Evolutionary conservation across 495 filamentous ascomycete species (phyloP).

Genomic region (Cladorrhinum samala): DNA sequence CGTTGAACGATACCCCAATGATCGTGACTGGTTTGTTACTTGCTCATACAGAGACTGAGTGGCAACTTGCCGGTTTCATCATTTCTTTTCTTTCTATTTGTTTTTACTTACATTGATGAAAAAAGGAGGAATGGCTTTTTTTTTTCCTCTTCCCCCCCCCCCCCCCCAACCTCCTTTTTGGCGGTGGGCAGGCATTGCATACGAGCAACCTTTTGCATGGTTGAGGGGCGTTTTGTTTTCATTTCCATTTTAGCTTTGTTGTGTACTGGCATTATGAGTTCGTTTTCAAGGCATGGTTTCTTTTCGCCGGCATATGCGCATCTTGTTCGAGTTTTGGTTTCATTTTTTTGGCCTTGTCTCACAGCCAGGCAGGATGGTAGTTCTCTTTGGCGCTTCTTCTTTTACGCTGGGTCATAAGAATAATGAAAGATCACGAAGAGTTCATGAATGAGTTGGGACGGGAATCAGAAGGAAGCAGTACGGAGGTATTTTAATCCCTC

Average conservation of each 20-base stretch:
- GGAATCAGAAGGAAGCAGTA: no score
- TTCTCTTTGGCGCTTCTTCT: no score
- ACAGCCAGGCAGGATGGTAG: no score
- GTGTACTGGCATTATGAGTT: not conserved
- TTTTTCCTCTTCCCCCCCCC: not conserved
- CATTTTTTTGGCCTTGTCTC: no score
- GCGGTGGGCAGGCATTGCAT: not conserved
- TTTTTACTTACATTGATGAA: not conserved
- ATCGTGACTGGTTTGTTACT: not conserved
- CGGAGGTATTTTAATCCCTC: no score
- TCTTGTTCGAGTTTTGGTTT: no score
- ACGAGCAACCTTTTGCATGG: not conserved
- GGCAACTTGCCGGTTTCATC: not conserved
- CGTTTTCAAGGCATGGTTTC: no score
- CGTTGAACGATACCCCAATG: not conserved
- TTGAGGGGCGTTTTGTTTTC: not conserved
- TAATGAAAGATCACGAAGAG: no score
- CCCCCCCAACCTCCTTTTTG: not conserved
- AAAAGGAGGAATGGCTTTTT: not conserved
- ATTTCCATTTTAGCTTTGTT: no score
- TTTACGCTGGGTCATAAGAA: no score
- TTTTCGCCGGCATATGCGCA: no score
- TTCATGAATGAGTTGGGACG: no score
- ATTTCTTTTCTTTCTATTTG: not conserved
- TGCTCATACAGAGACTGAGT: not conserved